Percentiles rank a stretch among this genome's conserved stretches.
Evolutionary conservation across 106 monocot species (phyloP).

Genomic region (Acanthochlamys bracteata): DNA sequence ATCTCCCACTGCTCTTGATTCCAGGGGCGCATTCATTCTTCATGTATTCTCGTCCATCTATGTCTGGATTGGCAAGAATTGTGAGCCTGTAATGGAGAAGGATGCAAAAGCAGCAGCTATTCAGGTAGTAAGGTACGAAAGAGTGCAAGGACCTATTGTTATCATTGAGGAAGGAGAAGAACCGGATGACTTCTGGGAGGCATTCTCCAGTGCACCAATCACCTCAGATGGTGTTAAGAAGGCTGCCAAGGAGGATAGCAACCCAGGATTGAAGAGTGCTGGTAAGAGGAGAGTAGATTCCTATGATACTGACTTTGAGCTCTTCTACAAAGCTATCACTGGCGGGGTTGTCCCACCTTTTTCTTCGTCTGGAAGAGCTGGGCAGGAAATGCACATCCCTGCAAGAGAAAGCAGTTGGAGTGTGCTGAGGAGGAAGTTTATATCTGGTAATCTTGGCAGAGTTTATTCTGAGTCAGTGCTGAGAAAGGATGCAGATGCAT

Average conservation of each 20-base stretch:
- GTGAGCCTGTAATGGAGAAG: constrained; percentile 68
- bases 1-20: constrained; percentile 56
- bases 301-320: constrained; percentile 83
- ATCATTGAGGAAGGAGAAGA: constrained; percentile 69
- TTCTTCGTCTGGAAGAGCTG: constrained; percentile 38
- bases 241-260: constrained; percentile 20
- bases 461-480: constrained; percentile 57
- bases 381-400: constrained; percentile 72
- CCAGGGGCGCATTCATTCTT: constrained; percentile 84
- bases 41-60: constrained; percentile 65
- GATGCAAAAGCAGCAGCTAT: constrained; percentile 85
- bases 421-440: constrained; percentile 63
- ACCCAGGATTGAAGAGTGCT: constrained; percentile 6
- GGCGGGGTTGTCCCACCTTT: constrained; percentile 84
- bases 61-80: constrained; percentile 76
- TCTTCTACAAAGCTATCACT: constrained; percentile 61
- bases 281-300: constrained; percentile 60
- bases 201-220: constrained; percentile 32
- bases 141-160: constrained; percentile 60
- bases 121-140: constrained; percentile 93
- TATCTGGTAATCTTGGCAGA: constrained; percentile 32
- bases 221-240: constrained; percentile 12
- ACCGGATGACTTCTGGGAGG: constrained; percentile 73
- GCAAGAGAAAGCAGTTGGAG: constrained; percentile 96
- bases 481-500: constrained; percentile 23